Evolutionary conservation across 495 filamentous ascomycete species (phyloP), one percentile per base, ranked within the genome.

Genomic region (Neurospora discreta): DNA sequence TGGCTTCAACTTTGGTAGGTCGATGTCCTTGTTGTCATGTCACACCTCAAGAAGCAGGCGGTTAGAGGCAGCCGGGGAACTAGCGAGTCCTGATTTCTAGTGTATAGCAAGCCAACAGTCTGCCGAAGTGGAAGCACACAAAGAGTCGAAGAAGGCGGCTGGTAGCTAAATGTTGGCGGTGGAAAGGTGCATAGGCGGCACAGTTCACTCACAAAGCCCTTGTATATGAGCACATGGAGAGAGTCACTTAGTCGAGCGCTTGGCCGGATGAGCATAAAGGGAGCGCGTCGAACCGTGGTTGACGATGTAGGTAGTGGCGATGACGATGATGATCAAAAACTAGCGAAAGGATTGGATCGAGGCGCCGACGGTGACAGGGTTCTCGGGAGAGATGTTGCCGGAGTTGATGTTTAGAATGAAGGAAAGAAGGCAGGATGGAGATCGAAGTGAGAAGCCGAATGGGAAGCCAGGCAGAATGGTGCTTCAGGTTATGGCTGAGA

Each of bases 141-240:
- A 73, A 72, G 72, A 46, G 68, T 65, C 33, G 71, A 60, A 71
- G 72, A 74, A 71, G 73, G 77, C 39, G 74, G 69, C 58, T 68
- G 77, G 72, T 71, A 78, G 74, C 60, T 79, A 78, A 76, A 74
- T 76, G 78, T 77, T 79, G 73, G 74, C 80, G 76, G 80, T 77
- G 70, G 78, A 78, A 81, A 80, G 72, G 72, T 76, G 73, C 70
- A 74, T 71, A 73, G 72, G 78, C 78, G 79, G 80, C 79, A 76
- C 79, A 80, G 78, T 74, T 68, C 70, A 74, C 41, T 75, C 72
- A 70, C 70, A 70, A 46, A 68, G 71, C 58, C 74, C 52, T 60
- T 60, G 52, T 60, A 60, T 33, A 60, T 60, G 26, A 33, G 52
- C 52, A 60, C 26, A 60, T 60, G 52, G 52, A 60, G 52, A 60